These are phyloP conservation scores for Papiliotrema flavescens DNA, from an alignment of 1,284 basidiomycete species.

Conservation along the genomic window DNA sequence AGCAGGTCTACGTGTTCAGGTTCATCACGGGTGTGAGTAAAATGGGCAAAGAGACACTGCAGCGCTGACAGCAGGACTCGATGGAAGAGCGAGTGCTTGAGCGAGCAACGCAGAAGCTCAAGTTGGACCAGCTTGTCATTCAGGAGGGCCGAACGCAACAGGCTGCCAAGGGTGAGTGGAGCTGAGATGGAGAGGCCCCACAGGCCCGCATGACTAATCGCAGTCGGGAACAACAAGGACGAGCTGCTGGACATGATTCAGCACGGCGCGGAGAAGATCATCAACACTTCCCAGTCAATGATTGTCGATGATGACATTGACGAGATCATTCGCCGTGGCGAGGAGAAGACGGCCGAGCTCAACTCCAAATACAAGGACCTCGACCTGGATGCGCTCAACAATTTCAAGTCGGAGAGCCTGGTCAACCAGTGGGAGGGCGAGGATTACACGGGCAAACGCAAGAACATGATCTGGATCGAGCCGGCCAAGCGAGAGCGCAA, in stretches of 20 bases:
- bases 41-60: not conserved
- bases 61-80: conserved; percentile 55
- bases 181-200: not conserved
- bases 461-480: conserved; percentile 71
- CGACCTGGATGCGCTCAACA: conserved; percentile 91
- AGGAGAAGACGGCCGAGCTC: conserved; percentile 83
- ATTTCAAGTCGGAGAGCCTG: conserved; percentile 86
- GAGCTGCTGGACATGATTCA: conserved; percentile 98
- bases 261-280: conserved; percentile 95
- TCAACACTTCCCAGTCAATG: conserved; percentile 65
- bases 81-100: conserved; percentile 98
- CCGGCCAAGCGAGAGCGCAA: conserved; percentile 95
- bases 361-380: conserved; percentile 90
- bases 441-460: conserved; percentile 65
- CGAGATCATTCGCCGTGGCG: conserved; percentile 85
- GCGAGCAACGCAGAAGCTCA: conserved; percentile 91
- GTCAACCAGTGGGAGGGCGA: conserved; percentile 96
- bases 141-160: conserved; percentile 78
- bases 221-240: conserved; percentile 82
- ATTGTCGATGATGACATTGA: conserved; percentile 91
- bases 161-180: conserved; percentile 40
- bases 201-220: not conserved
- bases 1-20: conserved; percentile 97
- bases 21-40: conserved; percentile 80
- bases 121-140: conserved; percentile 95